These are phyloP conservation scores for Purpureocillium takamizusanense DNA, from an alignment of 2,329 filamentous ascomycete species.

Conservation along the genomic window DNA sequence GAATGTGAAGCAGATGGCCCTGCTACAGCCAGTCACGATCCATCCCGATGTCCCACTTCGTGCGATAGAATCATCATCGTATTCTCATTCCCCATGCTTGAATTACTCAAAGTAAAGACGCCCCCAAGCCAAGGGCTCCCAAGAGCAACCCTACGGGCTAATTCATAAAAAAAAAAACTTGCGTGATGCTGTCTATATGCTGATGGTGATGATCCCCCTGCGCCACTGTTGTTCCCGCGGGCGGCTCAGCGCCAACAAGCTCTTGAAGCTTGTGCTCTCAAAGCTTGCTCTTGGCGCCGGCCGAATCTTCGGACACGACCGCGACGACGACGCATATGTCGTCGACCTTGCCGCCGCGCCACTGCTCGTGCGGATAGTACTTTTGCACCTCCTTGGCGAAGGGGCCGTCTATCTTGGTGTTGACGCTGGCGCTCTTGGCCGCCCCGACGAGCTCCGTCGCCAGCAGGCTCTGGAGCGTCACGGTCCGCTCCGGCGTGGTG, in stretches of 20 bases:
- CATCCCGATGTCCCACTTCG: too few relatives aligned
- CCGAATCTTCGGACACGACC: conserved; percentile 58
- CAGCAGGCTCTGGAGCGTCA: conserved; percentile 66
- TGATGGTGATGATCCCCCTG: conserved; percentile 2
- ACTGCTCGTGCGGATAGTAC: conserved; percentile 77
- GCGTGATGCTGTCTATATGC: too few relatives aligned
- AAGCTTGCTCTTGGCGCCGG: conserved; percentile 22
- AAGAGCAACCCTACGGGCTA: too few relatives aligned
- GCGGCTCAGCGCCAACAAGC: too few relatives aligned
- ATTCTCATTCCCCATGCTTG: too few relatives aligned
- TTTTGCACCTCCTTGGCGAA: conserved; percentile 93
- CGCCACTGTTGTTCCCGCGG: background rate
- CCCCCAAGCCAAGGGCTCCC: too few relatives aligned
- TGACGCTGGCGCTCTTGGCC: conserved; percentile 77
- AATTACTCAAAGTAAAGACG: too few relatives aligned
- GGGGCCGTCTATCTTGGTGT: conserved; percentile 75
- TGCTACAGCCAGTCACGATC: too few relatives aligned
- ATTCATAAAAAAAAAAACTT: too few relatives aligned
- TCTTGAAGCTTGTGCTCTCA: too few relatives aligned
- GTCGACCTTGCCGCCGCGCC: conserved; percentile 88
- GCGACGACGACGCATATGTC: conserved; percentile 86
- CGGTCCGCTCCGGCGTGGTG: conserved; percentile 15
- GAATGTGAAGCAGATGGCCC: too few relatives aligned
- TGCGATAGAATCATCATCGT: too few relatives aligned
- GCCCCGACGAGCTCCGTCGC: conserved; percentile 72